phyloP scores from a whole-genome alignment of 2,329 filamentous ascomycete genomes.

The Calonectria honghensis region DNA sequence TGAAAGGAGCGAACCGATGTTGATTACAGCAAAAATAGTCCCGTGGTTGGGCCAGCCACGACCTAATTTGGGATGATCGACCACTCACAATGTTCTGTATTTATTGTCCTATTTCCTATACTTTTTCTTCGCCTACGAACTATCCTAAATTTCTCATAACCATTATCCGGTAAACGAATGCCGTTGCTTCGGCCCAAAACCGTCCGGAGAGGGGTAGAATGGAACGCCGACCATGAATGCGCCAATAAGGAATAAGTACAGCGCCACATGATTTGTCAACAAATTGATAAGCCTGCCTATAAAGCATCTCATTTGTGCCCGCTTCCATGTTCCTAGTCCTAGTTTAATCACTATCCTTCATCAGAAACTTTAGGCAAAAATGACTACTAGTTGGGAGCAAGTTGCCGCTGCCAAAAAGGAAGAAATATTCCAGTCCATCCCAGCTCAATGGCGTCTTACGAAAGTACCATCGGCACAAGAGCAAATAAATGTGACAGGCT shows the following conservation, averaged over 20 bases:
- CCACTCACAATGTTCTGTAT: too few species aligned
- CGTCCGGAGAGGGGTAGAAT: not conserved
- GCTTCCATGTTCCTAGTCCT: not conserved
- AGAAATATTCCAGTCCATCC: conserved; percentile 8
- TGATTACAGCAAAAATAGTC: too few species aligned
- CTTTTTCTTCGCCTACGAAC: not conserved
- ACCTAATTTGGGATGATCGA: too few species aligned
- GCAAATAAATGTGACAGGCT: not conserved
- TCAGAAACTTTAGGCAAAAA: not conserved
- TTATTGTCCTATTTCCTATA: too few species aligned
- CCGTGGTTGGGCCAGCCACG: too few species aligned
- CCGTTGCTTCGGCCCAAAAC: not conserved
- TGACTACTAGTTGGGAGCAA: not conserved
- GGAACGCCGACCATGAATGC: not conserved
- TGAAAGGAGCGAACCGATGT: too few species aligned
- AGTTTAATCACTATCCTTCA: not conserved
- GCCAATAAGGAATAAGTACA: not conserved
- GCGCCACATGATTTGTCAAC: conserved; percentile 9
- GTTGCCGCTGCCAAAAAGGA: not conserved
- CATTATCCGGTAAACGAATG: not conserved
- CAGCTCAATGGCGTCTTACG: not conserved
- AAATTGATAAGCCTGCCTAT: not conserved
- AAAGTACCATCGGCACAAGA: not conserved
- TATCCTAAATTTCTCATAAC: not conserved
- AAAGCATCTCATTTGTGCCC: not conserved